A percentile compares a stretch with the other conserved stretches of the same genome.
Conservation (phyloP, 2,329 filamentous ascomycete species). For the Colletotrichum lentis region DNA sequence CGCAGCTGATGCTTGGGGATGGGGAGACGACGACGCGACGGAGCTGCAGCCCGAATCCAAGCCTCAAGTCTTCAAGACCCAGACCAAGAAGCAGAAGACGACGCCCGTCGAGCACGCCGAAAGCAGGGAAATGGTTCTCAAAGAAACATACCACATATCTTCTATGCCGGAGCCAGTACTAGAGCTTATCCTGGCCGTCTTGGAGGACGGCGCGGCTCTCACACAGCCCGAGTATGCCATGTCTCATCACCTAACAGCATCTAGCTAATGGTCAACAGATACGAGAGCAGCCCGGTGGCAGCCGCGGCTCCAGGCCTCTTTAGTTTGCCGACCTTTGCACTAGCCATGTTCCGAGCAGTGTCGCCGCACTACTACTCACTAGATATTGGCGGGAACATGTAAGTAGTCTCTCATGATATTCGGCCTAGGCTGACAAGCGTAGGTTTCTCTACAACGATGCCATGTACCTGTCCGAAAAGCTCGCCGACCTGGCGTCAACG, state of each 20-base stretch:
- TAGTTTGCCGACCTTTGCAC: slow-evolving; percentile 72
- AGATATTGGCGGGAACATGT: slow-evolving; percentile 71
- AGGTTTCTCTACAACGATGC: slow-evolving; percentile 75
- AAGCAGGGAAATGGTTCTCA: slow-evolving; percentile 76
- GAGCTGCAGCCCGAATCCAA: slow-evolving; percentile 42
- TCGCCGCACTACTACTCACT: slow-evolving; percentile 77
- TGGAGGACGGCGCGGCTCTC: slow-evolving; percentile 69
- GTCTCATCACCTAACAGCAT: background rate
- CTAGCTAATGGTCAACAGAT: slow-evolving; percentile 41
- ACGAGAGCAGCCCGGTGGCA: slow-evolving; percentile 66
- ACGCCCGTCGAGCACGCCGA: slow-evolving; percentile 43
- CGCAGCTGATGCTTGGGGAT: slow-evolving; percentile 79
- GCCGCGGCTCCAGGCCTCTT: slow-evolving; percentile 75
- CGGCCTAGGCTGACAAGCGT: slow-evolving; percentile 38
- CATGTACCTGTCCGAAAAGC: slow-evolving; percentile 67
- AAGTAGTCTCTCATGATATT: slow-evolving; percentile 42
- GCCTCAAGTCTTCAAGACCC: slow-evolving; percentile 37
- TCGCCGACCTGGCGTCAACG: slow-evolving; percentile 56
- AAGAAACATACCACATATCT: slow-evolving; percentile 88
- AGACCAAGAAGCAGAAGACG: slow-evolving; percentile 34
- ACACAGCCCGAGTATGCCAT: slow-evolving; percentile 59
- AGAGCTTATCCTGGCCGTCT: slow-evolving; percentile 66
- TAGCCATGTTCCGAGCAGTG: slow-evolving; percentile 82
- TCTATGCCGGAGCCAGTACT: slow-evolving; percentile 84
- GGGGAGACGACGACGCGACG: slow-evolving; percentile 73